phyloP scores from a whole-genome alignment of 202 grass and related monocot species.

The Hordeum pubiflorum region DNA sequence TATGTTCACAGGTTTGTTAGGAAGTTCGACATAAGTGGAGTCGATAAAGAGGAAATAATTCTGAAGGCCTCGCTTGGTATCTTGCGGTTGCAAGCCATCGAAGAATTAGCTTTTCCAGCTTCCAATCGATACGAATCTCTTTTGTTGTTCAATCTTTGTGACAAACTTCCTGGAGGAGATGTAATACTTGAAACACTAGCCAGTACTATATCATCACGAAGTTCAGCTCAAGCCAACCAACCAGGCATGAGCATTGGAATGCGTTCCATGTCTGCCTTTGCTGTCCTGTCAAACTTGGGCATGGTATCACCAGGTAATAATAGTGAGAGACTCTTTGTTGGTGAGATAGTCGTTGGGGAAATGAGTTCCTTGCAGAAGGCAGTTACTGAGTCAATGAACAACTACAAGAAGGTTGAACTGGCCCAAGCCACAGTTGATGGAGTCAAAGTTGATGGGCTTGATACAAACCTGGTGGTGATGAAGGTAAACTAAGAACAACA shows the following conservation, averaged over 20 bases:
- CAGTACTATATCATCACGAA: conserved; percentile 38
- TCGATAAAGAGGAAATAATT: conserved; percentile 77
- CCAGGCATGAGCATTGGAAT: conserved; percentile 37
- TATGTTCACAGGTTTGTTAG: conserved; percentile 71
- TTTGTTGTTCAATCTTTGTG: conserved; percentile 90
- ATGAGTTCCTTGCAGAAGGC: conserved; percentile 75
- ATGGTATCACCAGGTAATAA: conserved; percentile 50
- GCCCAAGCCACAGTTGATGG: conserved; percentile 78
- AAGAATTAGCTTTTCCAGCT: conserved; percentile 46
- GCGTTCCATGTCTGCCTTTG: conserved; percentile 55
- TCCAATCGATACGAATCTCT: conserved; percentile 52
- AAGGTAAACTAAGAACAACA: conserved; percentile 49
- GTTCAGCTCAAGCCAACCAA: conserved; percentile 40
- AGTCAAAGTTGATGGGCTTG: conserved; percentile 93
- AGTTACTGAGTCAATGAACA: conserved; percentile 62
- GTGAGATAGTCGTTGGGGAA: conserved; percentile 83
- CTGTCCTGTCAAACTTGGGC: conserved; percentile 76
- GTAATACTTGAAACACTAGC: conserved; percentile 87
- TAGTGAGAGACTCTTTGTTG: conserved; percentile 58
- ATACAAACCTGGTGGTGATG: conserved; percentile 92
- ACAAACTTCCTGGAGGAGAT: conserved; percentile 93
- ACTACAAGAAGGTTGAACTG: conserved; percentile 84
- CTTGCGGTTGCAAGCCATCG: conserved; percentile 76
- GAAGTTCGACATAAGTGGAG: conserved; percentile 55
- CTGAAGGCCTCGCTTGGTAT: conserved; percentile 64